Percentiles rank a stretch among this genome's conserved stretches.
phyloP scores from a whole-genome alignment of 331 rosid genomes.

The Rosa hybrid region DNA sequence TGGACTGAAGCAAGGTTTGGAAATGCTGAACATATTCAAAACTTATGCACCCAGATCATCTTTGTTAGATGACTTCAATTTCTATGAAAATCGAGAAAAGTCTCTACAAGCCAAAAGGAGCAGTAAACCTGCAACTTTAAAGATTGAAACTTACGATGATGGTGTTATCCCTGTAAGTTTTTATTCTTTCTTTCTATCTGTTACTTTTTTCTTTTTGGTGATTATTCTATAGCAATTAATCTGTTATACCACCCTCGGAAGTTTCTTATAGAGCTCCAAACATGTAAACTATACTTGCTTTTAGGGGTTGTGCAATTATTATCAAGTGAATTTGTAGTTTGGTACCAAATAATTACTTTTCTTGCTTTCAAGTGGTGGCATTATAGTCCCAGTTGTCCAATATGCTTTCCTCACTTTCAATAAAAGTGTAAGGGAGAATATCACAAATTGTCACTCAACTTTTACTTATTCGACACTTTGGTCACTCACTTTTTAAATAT shows the following conservation, averaged over 20 bases:
- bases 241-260: neutral
- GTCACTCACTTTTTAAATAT: too few relatives aligned
- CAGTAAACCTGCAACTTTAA: conserved; percentile 37
- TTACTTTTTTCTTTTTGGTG: neutral
- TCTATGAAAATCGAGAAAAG: conserved; percentile 64
- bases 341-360: neutral
- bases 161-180: conserved; percentile 31
- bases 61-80: conserved; percentile 71
- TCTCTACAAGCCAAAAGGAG: conserved; percentile 32
- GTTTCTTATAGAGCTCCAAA: neutral
- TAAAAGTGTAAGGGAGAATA: neutral
- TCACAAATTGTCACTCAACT: too few relatives aligned
- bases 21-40: conserved; percentile 76
- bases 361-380: neutral
- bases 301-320: neutral
- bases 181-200: neutral
- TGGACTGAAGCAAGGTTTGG: conserved; percentile 67
- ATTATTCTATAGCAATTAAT: neutral
- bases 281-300: neutral
- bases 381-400: too few relatives aligned
- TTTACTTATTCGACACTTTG: too few relatives aligned
- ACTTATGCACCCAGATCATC: conserved; percentile 48
- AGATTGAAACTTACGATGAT: conserved; percentile 30
- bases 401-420: too few relatives aligned
- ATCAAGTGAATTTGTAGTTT: neutral